Evolutionary conservation across 2,329 filamentous ascomycete species (phyloP), one percentile per base, ranked within the genome.

Genomic region (Aureobasidium mangrovei): DNA sequence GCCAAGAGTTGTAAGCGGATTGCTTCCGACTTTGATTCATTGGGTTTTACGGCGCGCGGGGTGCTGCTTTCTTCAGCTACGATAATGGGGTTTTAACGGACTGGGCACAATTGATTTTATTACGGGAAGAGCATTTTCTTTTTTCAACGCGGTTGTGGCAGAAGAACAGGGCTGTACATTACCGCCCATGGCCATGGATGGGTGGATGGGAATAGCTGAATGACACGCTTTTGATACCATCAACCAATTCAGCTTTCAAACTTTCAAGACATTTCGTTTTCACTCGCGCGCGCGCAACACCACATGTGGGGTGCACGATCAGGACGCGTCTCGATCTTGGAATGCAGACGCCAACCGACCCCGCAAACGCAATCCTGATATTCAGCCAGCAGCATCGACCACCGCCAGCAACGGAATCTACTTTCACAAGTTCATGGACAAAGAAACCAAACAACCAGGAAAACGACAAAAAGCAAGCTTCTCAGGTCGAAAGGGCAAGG

Each of bases 1-100:
- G 89, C 79, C 90, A 95, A 78, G 91, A 96, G 81, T 81, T 97
- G 78, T 97, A 89, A 81, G 77, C 65, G 60, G 56, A 59, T 69
- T 60, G 49, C 49, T 53, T 9, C 40, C 26, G 29, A 28, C 40
- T 53, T 31, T 53, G 39, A 53, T 59, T 55, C 56, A 59, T 58
- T 61, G 57, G 57, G 53, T 57, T 56, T 57, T 51, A 41, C 48
- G 55, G 45, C 55, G 57, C 56, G 57, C 39, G 52, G 39, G 57
- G 53, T 56, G 56, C 51, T 47, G 56, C 39, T 57, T 53, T 36
- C 27, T 38, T 49, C 36, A 53, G 55, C 55, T 39, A 57, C 52
- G 56, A 57, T 59, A 59, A 59, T 57, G 57, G 55, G 57, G 53
- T 57, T 59, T 54, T 55, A 56, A 54, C 49, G 49, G 49, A 53